phyloP scores from a whole-genome alignment of 176 grass and related monocot species.

The Rhipidocladum racemiflorum region DNA sequence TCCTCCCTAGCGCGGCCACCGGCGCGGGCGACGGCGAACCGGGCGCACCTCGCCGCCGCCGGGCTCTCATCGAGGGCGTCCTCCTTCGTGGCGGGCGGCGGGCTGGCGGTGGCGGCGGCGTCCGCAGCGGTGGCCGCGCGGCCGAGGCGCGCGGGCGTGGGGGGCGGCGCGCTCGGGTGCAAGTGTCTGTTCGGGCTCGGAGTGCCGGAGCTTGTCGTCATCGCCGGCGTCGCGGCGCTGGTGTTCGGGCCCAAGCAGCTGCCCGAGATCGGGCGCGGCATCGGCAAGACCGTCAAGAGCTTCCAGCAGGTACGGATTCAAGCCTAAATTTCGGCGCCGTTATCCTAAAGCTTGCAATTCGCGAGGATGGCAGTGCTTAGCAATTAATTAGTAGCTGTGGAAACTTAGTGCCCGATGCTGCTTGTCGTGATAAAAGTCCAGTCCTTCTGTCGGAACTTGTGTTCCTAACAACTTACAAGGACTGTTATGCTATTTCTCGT shows the following conservation, averaged over 20 bases:
- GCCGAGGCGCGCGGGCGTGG: slow-evolving; percentile 28
- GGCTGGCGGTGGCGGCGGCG: slow-evolving; percentile 18
- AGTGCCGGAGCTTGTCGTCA: slow-evolving; percentile 80
- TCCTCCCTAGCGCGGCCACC: background rate
- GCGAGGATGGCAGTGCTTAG: background rate
- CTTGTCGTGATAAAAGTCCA: background rate
- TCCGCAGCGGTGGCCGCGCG: slow-evolving; percentile 9
- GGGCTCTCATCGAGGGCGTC: slow-evolving; percentile 39
- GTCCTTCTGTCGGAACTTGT: background rate
- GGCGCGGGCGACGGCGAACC: background rate
- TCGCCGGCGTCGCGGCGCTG: slow-evolving; percentile 86
- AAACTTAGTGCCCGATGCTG: background rate
- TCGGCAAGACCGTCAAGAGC: slow-evolving; percentile 94
- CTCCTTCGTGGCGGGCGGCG: slow-evolving; percentile 24
- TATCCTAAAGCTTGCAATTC: background rate
- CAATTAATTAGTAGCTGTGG: background rate
- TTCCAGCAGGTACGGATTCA: slow-evolving; percentile 72
- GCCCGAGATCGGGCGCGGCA: slow-evolving; percentile 77
- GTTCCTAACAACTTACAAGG: background rate
- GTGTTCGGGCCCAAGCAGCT: slow-evolving; percentile 87
- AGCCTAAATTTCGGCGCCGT: background rate
- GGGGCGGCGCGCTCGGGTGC: slow-evolving; percentile 53
- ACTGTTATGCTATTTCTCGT: background rate
- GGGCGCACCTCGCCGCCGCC: slow-evolving; percentile 11
- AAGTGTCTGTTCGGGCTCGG: slow-evolving; percentile 86